A percentile compares a stretch with the other conserved stretches of the same genome.
Conservation (phyloP, 202 grass and related monocot species). For the Thinopyrum obtusiflorum region DNA sequence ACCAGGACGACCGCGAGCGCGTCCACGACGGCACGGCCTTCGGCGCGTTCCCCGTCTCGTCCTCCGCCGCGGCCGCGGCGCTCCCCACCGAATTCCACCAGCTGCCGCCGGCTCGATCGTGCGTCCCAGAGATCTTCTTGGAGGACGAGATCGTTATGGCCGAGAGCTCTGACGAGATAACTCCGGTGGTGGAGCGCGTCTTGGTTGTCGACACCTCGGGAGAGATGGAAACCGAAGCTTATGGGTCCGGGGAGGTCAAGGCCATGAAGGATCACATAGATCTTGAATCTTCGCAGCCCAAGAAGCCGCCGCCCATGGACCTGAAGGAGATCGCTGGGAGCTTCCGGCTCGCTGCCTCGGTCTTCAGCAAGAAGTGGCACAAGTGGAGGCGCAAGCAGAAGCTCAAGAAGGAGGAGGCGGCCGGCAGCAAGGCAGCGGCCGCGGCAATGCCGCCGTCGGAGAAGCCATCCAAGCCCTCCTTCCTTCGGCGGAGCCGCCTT, state of each 20-base stretch:
- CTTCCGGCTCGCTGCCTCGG: constrained; percentile 96
- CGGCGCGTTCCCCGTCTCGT: constrained; percentile 59
- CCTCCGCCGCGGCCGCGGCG: constrained; percentile 48
- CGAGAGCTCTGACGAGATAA: constrained; percentile 59
- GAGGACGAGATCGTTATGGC: constrained; percentile 50
- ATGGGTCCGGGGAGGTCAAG: constrained; percentile 33
- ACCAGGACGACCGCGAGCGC: constrained; percentile 77
- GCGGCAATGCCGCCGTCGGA: constrained; percentile 43
- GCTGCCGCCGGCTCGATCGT: background rate
- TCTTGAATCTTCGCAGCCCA: constrained; percentile 63
- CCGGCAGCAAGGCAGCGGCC: constrained; percentile 42
- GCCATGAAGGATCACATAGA: constrained; percentile 98
- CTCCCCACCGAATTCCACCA: constrained; percentile 38
- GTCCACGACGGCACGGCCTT: constrained; percentile 51
- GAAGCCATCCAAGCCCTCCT: constrained; percentile 44
- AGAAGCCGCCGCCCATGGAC: constrained; percentile 66
- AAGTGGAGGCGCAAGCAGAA: constrained; percentile 92
- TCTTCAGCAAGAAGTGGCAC: constrained; percentile 99
- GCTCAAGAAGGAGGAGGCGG: constrained; percentile 72
- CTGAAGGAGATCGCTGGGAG: constrained; percentile 91
- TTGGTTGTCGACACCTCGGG: constrained; percentile 44
- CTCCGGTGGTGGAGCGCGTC: constrained; percentile 47
- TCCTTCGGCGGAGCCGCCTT: constrained; percentile 42
- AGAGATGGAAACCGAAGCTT: constrained; percentile 47
- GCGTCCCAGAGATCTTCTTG: constrained; percentile 42